Base-by-base conservation (phyloP, 768 basidiomycete genomes). In the Suillus placidus region DNA sequence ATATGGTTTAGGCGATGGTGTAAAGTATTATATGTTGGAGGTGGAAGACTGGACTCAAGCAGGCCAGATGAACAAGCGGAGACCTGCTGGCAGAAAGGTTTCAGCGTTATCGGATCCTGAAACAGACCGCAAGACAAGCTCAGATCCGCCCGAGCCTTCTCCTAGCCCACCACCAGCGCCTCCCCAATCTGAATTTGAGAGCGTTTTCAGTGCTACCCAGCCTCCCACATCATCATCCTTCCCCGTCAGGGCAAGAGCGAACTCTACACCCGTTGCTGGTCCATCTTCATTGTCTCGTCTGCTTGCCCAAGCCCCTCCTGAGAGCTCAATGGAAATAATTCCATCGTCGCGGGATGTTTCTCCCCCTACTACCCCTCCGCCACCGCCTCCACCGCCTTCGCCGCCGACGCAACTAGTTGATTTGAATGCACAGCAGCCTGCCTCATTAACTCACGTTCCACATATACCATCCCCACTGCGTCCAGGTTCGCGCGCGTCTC, bases 31-130 rank as follows among this genome's bases (percentile, higher is more conserved):
- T 76, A 91, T 94, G 88, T 86, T 96, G 23, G 92, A 95, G 77
- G 94, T 95, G 26, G 94, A 97, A 74, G 92, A 94, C 70, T 97
- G 94, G 94, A 93, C 91, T 2, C 91, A 93, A 70, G 87, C 90
- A 1, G 84, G 82, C 57, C 84, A 79, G 56, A 69, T 85, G 43
- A 86, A 85, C 64, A 91, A 89, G 74, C 85, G 88, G 55, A 82
- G 85, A 58, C 76, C 78, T 38, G 82, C 81, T 9, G 82, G 83
- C 10, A 84, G 82, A 72, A 90, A 88, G 71, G 72, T 79, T 20
- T 79, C 83, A 20, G 71, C 78, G 18, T 66, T 71, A 37, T 77
- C 77, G 6, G 77, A 77, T 62, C 77, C 77, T 2, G 85, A 85
- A 55, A 80, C 74, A 66, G 80, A 78, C 62, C 80, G 82, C 57